Conservation (phyloP, 306 rosid species). For the Vachellia pachyceras region DNA sequence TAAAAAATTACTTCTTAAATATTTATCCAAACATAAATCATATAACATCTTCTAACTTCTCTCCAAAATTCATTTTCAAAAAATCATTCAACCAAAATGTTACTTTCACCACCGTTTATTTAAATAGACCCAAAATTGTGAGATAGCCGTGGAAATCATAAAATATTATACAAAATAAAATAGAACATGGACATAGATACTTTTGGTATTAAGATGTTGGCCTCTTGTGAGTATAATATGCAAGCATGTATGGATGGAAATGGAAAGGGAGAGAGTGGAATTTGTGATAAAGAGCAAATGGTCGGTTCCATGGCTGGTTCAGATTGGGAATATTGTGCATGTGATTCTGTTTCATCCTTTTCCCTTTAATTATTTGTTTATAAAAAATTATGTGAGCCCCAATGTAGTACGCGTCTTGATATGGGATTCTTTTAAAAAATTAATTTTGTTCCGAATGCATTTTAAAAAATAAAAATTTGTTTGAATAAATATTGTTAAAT, state of each 20-base stretch:
- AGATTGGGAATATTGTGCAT: neutral
- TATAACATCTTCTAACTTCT: too few relatives aligned
- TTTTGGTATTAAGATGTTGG: neutral
- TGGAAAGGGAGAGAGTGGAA: neutral
- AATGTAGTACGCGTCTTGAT: too few relatives aligned
- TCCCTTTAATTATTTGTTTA: neutral
- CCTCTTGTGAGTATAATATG: neutral
- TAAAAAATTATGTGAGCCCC: neutral
- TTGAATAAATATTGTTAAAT: too few relatives aligned
- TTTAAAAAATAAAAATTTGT: too few relatives aligned
- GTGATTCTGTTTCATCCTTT: conserved; percentile 29
- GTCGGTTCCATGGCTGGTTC: conserved; percentile 16
- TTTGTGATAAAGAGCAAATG: conserved; percentile 25
- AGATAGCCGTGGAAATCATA: neutral
- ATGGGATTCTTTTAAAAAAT: too few relatives aligned
- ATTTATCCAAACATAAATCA: too few relatives aligned
- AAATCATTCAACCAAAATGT: too few relatives aligned
- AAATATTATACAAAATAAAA: neutral
- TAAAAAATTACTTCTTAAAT: too few relatives aligned
- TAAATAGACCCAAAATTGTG: too few relatives aligned
- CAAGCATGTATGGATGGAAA: neutral
- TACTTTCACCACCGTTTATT: too few relatives aligned
- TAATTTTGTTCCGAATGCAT: too few relatives aligned
- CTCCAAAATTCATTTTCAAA: too few relatives aligned
- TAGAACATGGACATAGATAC: neutral